Conservation (phyloP, 768 basidiomycete genomes). For the Leccinum longicurvipes region DNA sequence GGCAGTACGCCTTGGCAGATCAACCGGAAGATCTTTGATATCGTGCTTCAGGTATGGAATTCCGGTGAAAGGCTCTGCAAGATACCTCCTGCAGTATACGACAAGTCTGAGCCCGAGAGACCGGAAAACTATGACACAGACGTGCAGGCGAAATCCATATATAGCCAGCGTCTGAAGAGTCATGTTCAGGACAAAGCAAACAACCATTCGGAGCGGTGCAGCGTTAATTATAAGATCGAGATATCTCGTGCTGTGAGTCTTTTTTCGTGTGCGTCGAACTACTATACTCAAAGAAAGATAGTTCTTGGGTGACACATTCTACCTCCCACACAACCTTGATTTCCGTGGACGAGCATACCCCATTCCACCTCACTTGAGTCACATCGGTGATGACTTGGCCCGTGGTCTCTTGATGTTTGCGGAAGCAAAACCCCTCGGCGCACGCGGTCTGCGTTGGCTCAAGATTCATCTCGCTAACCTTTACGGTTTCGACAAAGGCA, state of each 20-base stretch:
- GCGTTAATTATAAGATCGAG: slow-evolving; percentile 94
- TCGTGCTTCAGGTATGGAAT: slow-evolving; percentile 84
- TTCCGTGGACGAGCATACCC: slow-evolving; percentile 98
- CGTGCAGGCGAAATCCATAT: slow-evolving; percentile 52
- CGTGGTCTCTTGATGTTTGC: slow-evolving; percentile 85
- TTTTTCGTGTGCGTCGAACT: background rate
- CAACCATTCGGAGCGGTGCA: slow-evolving; percentile 90
- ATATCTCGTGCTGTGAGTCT: slow-evolving; percentile 81
- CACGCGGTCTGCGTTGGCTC: slow-evolving; percentile 86
- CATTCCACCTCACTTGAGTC: slow-evolving; percentile 91
- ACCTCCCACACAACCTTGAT: slow-evolving; percentile 94
- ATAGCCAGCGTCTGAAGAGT: slow-evolving; percentile 51
- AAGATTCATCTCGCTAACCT: slow-evolving; percentile 94
- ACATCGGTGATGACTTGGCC: slow-evolving; percentile 92
- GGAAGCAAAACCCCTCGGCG: slow-evolving; percentile 74
- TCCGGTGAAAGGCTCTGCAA: slow-evolving; percentile 77
- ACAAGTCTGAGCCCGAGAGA: slow-evolving; percentile 60
- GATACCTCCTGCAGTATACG: slow-evolving; percentile 71
- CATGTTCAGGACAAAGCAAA: slow-evolving; percentile 62
- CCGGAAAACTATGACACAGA: slow-evolving; percentile 43
- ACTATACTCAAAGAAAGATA: slow-evolving; percentile 25
- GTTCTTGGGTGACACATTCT: slow-evolving; percentile 88
- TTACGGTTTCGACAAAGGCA: slow-evolving; percentile 92
- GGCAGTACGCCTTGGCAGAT: slow-evolving; percentile 89
- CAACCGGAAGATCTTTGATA: slow-evolving; percentile 74